Conservation (phyloP, 345 rosid genomes). For the Ceriops zippeliana region DNA sequence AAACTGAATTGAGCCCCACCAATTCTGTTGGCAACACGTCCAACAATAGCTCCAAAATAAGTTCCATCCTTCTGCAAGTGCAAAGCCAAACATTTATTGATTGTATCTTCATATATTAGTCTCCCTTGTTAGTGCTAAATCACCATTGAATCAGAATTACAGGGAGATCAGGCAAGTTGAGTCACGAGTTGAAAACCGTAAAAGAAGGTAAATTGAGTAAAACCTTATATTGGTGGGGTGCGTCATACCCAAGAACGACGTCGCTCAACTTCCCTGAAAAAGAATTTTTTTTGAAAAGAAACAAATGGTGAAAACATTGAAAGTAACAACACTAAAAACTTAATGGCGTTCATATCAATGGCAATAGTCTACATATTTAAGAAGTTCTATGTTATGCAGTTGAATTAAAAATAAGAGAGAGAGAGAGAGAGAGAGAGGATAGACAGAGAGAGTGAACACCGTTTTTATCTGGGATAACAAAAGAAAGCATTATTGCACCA, state of each 20-base stretch:
- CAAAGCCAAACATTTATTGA: no score
- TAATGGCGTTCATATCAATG: no score
- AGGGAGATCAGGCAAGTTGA: not conserved
- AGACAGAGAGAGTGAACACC: constrained; percentile 25
- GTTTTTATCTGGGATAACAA: constrained; percentile 49
- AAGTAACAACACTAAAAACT: not conserved
- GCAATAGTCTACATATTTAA: no score
- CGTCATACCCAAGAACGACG: constrained; percentile 51
- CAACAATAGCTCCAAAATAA: constrained; percentile 32
- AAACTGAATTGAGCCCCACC: constrained; percentile 18
- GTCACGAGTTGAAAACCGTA: not conserved
- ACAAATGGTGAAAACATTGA: not conserved
- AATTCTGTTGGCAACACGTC: constrained; percentile 33
- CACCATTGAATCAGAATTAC: not conserved
- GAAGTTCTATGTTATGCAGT: not conserved
- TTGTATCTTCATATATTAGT: no score
- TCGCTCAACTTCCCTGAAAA: constrained; percentile 47
- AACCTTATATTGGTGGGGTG: constrained; percentile 46
- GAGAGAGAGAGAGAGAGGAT: not conserved
- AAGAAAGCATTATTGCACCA: constrained; percentile 63
- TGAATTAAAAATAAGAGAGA: not conserved
- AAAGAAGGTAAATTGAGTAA: not conserved
- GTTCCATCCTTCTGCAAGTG: constrained; percentile 22
- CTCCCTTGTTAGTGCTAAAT: no score
- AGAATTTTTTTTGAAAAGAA: not conserved